Conservation (phyloP, 1,284 basidiomycete species). For the Trichosporon sp. region DNA sequence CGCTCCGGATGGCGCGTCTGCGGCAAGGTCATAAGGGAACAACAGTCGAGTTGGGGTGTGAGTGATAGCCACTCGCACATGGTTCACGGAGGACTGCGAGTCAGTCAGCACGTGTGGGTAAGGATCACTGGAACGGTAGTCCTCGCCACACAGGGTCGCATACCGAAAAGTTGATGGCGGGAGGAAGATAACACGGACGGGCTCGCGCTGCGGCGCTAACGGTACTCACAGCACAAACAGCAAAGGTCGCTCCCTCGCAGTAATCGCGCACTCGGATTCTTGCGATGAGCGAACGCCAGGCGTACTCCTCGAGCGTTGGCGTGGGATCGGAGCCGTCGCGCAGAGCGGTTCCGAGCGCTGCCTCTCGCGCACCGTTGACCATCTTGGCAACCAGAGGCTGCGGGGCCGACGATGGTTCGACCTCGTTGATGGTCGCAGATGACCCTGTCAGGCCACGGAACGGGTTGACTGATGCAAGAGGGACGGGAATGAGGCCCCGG, state of each 20-base stretch:
- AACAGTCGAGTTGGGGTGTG: constrained; percentile 16
- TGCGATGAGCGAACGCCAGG: constrained; percentile 20
- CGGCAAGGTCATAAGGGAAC: constrained; percentile 26
- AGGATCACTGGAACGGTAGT: neutral
- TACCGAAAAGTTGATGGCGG: too few species aligned
- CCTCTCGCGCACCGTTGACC: neutral
- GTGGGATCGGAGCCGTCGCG: neutral
- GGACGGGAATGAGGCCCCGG: neutral
- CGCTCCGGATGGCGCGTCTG: constrained; percentile 1
- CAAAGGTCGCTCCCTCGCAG: constrained; percentile 13
- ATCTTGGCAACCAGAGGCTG: neutral
- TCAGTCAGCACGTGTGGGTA: neutral
- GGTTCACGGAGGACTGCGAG: neutral
- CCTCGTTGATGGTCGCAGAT: neutral
- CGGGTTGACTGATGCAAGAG: neutral
- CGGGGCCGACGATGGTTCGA: neutral
- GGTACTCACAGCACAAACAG: constrained; percentile 14
- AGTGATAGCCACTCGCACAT: neutral
- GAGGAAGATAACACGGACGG: too few species aligned
- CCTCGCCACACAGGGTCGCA: neutral
- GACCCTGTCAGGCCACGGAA: neutral
- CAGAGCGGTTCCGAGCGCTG: neutral
- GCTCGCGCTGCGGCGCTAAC: neutral
- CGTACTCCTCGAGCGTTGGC: constrained; percentile 21
- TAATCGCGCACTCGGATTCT: constrained; percentile 21